A percentile compares a stretch with the other conserved stretches of the same genome.
Evolutionary conservation across 2,329 filamentous ascomycete species (phyloP).

Genomic region (Aschersonia sp.): DNA sequence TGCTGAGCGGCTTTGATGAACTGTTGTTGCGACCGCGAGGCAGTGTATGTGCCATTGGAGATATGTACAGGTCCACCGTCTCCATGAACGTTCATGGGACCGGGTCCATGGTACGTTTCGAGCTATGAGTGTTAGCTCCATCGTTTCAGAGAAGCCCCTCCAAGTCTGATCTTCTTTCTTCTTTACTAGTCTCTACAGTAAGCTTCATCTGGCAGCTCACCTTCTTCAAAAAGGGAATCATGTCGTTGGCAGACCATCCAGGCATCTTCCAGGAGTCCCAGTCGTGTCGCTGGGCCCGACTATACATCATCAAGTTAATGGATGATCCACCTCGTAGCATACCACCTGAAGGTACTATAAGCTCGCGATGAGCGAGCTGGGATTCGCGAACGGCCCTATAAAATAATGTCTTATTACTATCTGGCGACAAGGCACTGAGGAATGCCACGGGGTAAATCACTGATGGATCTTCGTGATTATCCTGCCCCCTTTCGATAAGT

Average conservation of each 20-base stretch:
- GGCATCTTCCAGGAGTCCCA: conserved; percentile 8
- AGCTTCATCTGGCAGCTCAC: background rate
- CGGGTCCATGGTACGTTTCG: background rate
- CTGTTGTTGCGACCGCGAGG: background rate
- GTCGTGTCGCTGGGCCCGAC: conserved; percentile 8
- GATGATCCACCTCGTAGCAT: conserved; percentile 11
- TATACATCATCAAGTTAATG: conserved; percentile 11
- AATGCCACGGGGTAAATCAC: background rate
- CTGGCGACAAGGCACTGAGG: background rate
- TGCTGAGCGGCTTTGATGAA: background rate
- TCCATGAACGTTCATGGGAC: background rate
- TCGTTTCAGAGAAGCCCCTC: too few species aligned
- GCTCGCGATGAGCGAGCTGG: background rate
- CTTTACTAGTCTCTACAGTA: too few species aligned
- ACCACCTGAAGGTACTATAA: conserved; percentile 7
- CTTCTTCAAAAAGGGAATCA: conserved; percentile 9
- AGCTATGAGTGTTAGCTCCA: background rate
- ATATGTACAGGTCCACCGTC: background rate
- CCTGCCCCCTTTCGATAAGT: background rate
- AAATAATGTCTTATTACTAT: background rate
- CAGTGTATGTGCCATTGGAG: background rate
- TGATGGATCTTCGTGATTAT: background rate
- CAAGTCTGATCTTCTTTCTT: too few species aligned
- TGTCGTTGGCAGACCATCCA: conserved; percentile 8
- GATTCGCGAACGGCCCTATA: background rate